Percentiles rank a stretch among this genome's conserved stretches.
phyloP scores from a whole-genome alignment of 257 asterid genomes.

The Pogostemon cablin region DNA sequence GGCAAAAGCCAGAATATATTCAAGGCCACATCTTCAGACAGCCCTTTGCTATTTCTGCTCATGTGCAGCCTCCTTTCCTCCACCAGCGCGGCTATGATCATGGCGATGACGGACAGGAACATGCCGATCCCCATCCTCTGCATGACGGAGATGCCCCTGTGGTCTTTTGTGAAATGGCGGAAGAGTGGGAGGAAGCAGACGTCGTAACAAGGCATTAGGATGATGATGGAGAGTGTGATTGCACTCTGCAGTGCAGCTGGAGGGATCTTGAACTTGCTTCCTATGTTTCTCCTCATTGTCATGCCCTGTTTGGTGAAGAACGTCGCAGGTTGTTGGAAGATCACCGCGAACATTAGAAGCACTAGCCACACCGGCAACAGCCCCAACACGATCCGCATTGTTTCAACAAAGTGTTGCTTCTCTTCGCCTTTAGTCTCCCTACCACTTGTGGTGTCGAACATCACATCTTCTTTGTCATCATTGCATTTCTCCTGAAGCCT shows the following conservation, averaged over 20 bases:
- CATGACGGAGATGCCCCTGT: conserved; percentile 74
- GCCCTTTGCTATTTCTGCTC: conserved; percentile 9
- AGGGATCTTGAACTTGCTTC: conserved; percentile 71
- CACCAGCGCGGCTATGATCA: conserved; percentile 75
- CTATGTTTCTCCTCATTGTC: conserved; percentile 75
- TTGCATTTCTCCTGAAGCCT: conserved; percentile 68
- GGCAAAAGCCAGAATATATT: conserved; percentile 93
- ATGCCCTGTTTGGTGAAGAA: conserved; percentile 97
- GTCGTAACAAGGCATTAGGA: conserved; percentile 85
- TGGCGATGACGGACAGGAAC: conserved; percentile 78
- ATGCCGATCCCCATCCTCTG: conserved; percentile 92
- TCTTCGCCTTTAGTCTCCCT: conserved; percentile 23
- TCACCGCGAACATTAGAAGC: conserved; percentile 88
- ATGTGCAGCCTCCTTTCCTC: conserved; percentile 58
- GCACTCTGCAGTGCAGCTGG: conserved; percentile 98
- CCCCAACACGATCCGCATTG: conserved; percentile 50
- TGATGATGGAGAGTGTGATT: conserved; percentile 71
- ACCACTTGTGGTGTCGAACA: neutral
- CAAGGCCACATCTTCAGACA: conserved; percentile 41
- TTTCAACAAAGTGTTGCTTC: conserved; percentile 38
- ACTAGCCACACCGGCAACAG: conserved; percentile 77
- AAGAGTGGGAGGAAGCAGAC: conserved; percentile 65
- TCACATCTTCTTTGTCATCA: conserved; percentile 28
- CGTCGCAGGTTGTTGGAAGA: conserved; percentile 90
- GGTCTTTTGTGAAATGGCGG: conserved; percentile 53